Percentiles rank a stretch among this genome's conserved stretches.
Evolutionary conservation across 2,329 filamentous ascomycete species (phyloP).

Genomic region (Chaetomiaceae sp.): DNA sequence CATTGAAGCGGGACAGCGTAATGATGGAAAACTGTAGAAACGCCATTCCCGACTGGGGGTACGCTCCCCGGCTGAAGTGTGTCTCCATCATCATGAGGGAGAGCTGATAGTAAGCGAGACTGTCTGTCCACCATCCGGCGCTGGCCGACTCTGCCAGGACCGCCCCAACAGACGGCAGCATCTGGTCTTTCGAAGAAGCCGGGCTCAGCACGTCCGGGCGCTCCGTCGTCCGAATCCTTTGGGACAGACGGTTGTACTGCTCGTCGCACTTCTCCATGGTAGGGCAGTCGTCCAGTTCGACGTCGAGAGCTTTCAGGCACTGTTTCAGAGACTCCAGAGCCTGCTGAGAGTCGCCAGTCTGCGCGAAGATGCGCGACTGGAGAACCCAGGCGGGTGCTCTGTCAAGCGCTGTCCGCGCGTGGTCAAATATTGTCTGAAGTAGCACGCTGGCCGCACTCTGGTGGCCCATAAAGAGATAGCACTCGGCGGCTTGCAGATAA

Average conservation of each 20-base stretch:
- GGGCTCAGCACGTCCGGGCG: slow-evolving; percentile 39
- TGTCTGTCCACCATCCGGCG: slow-evolving; percentile 68
- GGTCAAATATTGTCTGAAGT: slow-evolving; percentile 62
- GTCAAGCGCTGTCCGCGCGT: slow-evolving; percentile 67
- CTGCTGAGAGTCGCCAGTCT: slow-evolving; percentile 62
- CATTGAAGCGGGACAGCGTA: slow-evolving; percentile 62
- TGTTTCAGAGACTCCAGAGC: slow-evolving; percentile 66
- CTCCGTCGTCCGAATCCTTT: slow-evolving; percentile 54
- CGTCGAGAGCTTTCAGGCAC: slow-evolving; percentile 63
- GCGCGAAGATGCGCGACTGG: slow-evolving; percentile 70
- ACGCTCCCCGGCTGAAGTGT: slow-evolving; percentile 57
- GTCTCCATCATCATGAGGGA: slow-evolving; percentile 60
- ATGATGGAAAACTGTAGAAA: slow-evolving; percentile 65
- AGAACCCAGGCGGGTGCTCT: slow-evolving; percentile 81
- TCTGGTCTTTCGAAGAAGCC: slow-evolving; percentile 41
- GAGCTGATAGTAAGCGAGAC: slow-evolving; percentile 65
- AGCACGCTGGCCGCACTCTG: slow-evolving; percentile 60
- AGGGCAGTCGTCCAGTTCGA: slow-evolving; percentile 58
- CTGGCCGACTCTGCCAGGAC: slow-evolving; percentile 64
- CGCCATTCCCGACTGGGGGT: slow-evolving; percentile 62
- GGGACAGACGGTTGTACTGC: slow-evolving; percentile 60
- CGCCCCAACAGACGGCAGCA: slow-evolving; percentile 58
- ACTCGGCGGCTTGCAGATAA: slow-evolving; percentile 73
- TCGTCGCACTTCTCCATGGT: slow-evolving; percentile 72
- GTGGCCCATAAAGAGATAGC: slow-evolving; percentile 72